Base-by-base conservation (phyloP, 164 flowering plant genomes). In the Warburgia ugandensis region DNA sequence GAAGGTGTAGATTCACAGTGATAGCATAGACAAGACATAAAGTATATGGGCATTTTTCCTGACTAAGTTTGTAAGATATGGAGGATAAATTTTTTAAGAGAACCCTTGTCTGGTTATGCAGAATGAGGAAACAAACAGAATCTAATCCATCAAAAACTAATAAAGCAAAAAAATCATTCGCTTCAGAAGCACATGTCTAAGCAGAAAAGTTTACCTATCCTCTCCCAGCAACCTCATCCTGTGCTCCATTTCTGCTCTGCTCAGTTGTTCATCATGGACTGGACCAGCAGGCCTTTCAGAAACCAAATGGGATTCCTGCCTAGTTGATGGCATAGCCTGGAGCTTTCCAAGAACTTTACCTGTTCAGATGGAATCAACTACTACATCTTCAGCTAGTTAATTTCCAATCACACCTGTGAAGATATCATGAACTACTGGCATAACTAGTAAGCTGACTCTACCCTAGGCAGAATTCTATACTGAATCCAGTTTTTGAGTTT, bases 171-270 rank as follows among this genome's bases (percentile, higher is more conserved):
- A 21, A 22, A 22, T 17, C 2, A 30, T 1, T 1, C 5, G 3
- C 26, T 27, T 33, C 5, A 6, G 16, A 41, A 48, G 20, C 2
- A 10, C 17, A 40, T 30, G 16, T 17, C 4, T 48, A 26, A 6
- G 27, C 22, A 44, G 25, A 36, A 23, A 25, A 53, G 36, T 14
- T 42, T 70, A 90, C 97, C 83, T 74, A 56, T 81, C 68, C 29
- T 81, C 88, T 60, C 54, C 78, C 56, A 92, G 60, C 29, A 87
- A 66, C 66, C 77, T 83, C 36, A 83, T 77, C 4, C 95, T 74
- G 8, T 61, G 82, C 52, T 67, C 74, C 77, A 84, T 69, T 61
- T 83, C 94, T 48, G 68, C 66, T 13, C 68, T 29, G 52, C 83
- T 80, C 22, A 87, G 87, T 61, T 80, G 87, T 48, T 78, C 89